Percentiles rank a stretch among this genome's conserved stretches.
Conservation (phyloP, 345 rosid species). For the Hirschfeldia incana region DNA sequence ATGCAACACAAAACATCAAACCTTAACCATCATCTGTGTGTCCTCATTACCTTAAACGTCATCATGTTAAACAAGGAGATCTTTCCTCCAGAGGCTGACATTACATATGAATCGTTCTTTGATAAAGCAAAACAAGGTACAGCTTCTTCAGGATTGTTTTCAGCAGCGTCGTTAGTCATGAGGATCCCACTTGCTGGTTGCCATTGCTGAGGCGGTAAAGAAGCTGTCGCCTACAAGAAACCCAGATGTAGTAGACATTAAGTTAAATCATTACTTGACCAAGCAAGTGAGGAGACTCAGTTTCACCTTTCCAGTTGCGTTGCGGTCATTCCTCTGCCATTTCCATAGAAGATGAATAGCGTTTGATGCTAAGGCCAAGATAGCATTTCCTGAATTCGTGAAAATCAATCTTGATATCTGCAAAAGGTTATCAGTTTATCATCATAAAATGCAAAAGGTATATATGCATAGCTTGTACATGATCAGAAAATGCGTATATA, state of each 20-base stretch:
- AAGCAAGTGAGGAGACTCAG: slow-evolving; percentile 13
- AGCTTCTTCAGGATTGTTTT: slow-evolving; percentile 75
- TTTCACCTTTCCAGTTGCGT: slow-evolving; percentile 75
- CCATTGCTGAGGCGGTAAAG: slow-evolving; percentile 74
- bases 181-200: slow-evolving; percentile 88
- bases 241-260: neutral
- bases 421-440: slow-evolving; percentile 16
- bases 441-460: neutral
- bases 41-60: slow-evolving; percentile 76
- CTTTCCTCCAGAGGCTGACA: slow-evolving; percentile 96
- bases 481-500: slow-evolving; percentile 4
- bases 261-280: neutral
- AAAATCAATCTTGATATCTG: slow-evolving; percentile 97
- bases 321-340: slow-evolving; percentile 92
- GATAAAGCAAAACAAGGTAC: slow-evolving; percentile 94
- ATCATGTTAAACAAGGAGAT: slow-evolving; percentile 88
- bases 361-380: slow-evolving; percentile 92
- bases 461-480: neutral
- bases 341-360: slow-evolving; percentile 93
- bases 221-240: slow-evolving; percentile 74
- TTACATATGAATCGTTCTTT: slow-evolving; percentile 88
- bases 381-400: slow-evolving; percentile 91
- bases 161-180: slow-evolving; percentile 76
- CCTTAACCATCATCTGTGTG: neutral
- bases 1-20: slow-evolving; percentile 7